Base-by-base conservation (phyloP, 371 early-diverging fungal species). In the Choanephora cucurbitarum region DNA sequence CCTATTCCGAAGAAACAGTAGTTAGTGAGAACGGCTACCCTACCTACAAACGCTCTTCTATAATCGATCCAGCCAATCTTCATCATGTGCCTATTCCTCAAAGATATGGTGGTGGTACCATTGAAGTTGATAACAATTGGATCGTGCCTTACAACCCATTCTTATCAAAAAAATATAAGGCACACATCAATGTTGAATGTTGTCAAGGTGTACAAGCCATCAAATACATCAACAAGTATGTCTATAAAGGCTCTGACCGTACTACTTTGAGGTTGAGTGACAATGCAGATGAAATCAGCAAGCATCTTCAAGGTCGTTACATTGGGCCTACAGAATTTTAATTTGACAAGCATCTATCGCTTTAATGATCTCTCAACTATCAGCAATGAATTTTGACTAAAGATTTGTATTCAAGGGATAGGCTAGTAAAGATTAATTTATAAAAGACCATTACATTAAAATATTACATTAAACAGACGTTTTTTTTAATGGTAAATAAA, bases 191-290 rank as follows among this genome's bases (percentile, higher is more conserved):
- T 43, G 62, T 73, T 0, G 64, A 73, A n/a, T n/a, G 40, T 48
- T 67, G 3, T 52, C 47, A 22, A 28, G 11, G 53, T 5, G 49
- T 71, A 22, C 9, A 41, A 0, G 45, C 67, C 0, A 55, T 74
- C 14, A 78, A 72, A 44, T 78, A 74, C 41, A 22, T 74, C 4
- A 70, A 61, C 61, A 77, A 71, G 42, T 77, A 73, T 47, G 44
- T 57, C 0, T 63, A 66, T 50, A 75, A 69, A 37, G 69, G 75
- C 3, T 67, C 66, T 37, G 67, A 70, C 28, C 41, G 52, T 17
- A 56, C 69, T 7, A 22, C 11, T 2, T 34, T 48, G 7, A 3
- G 7, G 5, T 28, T 28, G 28, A 28, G 7, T 5, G 7, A 28
- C 7, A 7, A 28, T 5, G 7, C 3, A 5, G 28, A 28, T 7